Conservation (phyloP, 2,329 filamentous ascomycete species). For the Phoma sp. region DNA sequence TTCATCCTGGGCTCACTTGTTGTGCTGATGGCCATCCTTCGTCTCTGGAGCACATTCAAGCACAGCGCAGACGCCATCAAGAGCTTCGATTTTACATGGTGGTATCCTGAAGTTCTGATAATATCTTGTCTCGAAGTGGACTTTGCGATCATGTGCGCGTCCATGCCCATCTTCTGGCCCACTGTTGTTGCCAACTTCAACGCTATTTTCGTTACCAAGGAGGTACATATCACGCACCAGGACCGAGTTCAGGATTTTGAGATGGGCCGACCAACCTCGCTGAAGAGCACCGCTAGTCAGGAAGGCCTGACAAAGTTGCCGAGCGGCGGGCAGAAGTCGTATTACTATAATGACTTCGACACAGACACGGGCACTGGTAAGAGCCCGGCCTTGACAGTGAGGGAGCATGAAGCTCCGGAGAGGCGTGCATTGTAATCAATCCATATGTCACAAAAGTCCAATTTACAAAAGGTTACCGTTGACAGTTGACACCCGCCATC, state of each 20-base stretch:
- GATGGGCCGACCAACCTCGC: conserved; percentile 22
- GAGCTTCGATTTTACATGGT: conserved; percentile 42
- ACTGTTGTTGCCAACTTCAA: conserved; percentile 34
- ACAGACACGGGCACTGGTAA: conserved; percentile 8
- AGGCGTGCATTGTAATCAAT: neutral
- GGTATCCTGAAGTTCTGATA: conserved; percentile 38
- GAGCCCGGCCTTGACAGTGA: conserved; percentile 3
- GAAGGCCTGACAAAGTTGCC: conserved; percentile 26
- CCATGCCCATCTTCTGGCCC: conserved; percentile 49
- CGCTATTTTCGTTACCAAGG: conserved; percentile 44
- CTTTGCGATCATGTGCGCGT: conserved; percentile 46
- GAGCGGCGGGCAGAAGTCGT: conserved; percentile 12
- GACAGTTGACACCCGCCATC: conserved; percentile 1
- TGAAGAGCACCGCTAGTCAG: conserved; percentile 32
- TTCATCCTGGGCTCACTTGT: conserved; percentile 37
- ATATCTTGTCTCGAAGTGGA: conserved; percentile 44
- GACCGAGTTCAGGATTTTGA: conserved; percentile 29
- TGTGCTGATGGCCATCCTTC: conserved; percentile 38
- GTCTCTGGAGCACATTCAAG: conserved; percentile 36
- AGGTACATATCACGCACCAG: conserved; percentile 40
- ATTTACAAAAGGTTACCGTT: neutral
- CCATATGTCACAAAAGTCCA: neutral
- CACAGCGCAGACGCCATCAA: conserved; percentile 17
- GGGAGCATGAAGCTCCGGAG: neutral
- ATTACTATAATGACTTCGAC: conserved; percentile 22